Conservation (phyloP, 257 asterid genomes). For the Solanum appendiculatum region DNA sequence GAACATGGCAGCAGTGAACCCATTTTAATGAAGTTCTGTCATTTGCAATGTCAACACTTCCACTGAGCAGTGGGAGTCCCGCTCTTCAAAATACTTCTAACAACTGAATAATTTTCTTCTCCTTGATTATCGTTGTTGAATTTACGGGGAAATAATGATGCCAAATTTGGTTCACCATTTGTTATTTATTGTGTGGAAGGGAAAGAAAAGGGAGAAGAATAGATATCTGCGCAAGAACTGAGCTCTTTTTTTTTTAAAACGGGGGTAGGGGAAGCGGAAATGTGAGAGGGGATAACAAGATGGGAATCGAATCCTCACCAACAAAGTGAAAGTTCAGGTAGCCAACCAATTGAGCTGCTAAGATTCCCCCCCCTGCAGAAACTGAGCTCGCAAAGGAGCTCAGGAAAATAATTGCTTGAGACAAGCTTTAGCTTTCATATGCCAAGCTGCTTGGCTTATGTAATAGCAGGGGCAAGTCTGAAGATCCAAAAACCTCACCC, state of each 20-base stretch:
- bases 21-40: background rate
- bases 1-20: background rate
- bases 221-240: background rate
- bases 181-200: background rate
- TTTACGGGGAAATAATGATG: background rate
- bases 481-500: background rate
- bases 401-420: background rate
- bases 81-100: background rate
- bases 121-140: background rate
- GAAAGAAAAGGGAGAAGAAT: background rate
- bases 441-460: background rate
- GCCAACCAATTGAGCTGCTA: background rate
- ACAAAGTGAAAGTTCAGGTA: background rate
- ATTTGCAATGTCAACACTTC: background rate
- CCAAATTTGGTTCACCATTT: background rate
- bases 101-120: background rate
- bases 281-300: background rate
- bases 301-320: background rate
- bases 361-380: background rate
- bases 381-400: background rate
- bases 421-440: background rate
- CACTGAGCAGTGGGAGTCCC: background rate
- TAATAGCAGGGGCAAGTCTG: background rate
- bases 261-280: background rate
- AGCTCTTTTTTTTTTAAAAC: background rate